Base-by-base conservation (phyloP, 805 yeast species). In the Lipomyces yamanashiensis region DNA sequence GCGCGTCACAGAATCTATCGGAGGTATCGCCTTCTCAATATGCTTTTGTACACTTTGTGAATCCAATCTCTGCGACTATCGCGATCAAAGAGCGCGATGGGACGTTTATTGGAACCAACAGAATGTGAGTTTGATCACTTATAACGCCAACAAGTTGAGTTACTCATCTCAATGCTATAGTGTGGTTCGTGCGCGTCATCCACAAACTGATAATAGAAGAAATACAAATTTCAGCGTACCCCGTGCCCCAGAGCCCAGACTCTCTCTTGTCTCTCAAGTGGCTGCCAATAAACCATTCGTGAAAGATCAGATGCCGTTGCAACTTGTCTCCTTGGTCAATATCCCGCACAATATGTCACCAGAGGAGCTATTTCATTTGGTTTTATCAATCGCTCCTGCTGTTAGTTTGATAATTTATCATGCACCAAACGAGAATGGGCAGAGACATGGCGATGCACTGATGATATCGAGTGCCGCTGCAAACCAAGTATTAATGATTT, bases 71-170 rank as follows among this genome's bases (percentile, higher is more conserved):
- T 15, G 67, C 66, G 4, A 36, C 45, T 12, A 40, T 44, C 9
- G 69, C 66, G 8, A 63, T 66, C 4, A 44, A 37, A 12, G 67
- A 57, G 28, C 59, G 59, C 1, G 62, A 66, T 44, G 64, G 62
- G 10, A 62, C 63, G 17, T 19, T 63, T 12, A 47, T 66, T 13
- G 61, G 57, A 12, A 23, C 49, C 34, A 37, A 50, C 21, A 55
- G 61, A 58, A 52, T 66, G 69, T 66, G 45, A 45, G 47, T 44
- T 10, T 1, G 7, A 7, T 21, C 10, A 13, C 45, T 10, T 37
- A 19, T 8, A 39, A 39, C n/a, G 13, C 13, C n/a, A 39, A 13
- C 10, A 23, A 19, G 23, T 8, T 10, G 33, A 23, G 1, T 23
- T 47, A 47, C 34, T 47, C 6, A 34, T 7, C 33, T 13, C 34